A percentile compares a stretch with the other conserved stretches of the same genome.
Evolutionary conservation across 352 stramenopile genomes (phyloP).

Genomic region (Thalassiosira exigua): DNA sequence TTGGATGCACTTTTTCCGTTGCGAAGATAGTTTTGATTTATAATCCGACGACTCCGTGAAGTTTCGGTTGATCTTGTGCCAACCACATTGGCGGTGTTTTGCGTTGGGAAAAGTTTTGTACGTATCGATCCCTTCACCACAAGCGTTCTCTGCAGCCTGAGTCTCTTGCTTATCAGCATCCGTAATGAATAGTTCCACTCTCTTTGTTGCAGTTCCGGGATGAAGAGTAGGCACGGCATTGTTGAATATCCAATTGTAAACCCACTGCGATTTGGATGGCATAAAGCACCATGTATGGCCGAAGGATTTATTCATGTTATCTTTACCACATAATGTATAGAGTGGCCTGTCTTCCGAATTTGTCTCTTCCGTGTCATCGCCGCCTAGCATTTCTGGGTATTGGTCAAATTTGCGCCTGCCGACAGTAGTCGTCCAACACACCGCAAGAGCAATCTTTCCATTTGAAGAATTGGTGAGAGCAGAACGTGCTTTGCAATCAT

Average conservation of each 20-base stretch:
- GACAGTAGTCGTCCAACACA: slow-evolving; percentile 6
- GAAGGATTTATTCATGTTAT: slow-evolving; percentile 15
- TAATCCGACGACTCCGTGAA: not conserved
- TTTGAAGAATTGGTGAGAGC: slow-evolving; percentile 4
- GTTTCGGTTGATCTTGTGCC: slow-evolving; percentile 15
- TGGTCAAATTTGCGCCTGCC: slow-evolving; percentile 13
- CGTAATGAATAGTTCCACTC: not conserved
- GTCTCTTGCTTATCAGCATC: not conserved
- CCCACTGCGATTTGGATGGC: slow-evolving; percentile 9
- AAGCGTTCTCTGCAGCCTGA: not conserved
- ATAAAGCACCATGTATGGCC: slow-evolving; percentile 24
- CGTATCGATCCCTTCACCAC: not conserved
- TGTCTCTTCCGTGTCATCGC: slow-evolving; percentile 12
- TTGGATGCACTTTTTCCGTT: not conserved
- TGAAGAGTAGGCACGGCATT: not conserved
- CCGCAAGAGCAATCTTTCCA: slow-evolving; percentile 5
- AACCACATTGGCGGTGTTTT: no score
- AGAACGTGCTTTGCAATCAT: not conserved
- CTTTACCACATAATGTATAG: slow-evolving; percentile 14
- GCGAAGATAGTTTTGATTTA: not conserved
- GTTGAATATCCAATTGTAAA: not conserved
- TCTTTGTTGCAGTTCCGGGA: not conserved
- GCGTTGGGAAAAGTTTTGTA: no score
- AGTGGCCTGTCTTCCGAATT: slow-evolving; percentile 15
- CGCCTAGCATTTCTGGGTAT: slow-evolving; percentile 3